Evolutionary conservation across 2,329 filamentous ascomycete species (phyloP), one percentile per base, ranked within the genome.

Genomic region (Sclerotinia sclerotiorum): DNA sequence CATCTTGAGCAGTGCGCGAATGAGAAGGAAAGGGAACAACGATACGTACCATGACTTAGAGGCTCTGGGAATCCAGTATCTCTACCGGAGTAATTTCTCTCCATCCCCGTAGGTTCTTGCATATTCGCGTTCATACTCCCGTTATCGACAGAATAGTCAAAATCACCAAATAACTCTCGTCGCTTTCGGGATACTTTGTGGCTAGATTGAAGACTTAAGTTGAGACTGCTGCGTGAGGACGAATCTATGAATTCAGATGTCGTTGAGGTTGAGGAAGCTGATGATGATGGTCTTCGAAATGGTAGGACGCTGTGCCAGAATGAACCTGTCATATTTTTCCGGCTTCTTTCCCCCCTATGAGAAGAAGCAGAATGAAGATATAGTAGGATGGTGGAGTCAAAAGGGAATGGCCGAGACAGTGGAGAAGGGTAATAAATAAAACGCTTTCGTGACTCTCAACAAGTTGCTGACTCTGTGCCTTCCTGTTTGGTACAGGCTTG

Each of bases 21-120:
- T 27, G 42, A 61, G 17, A 61, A 29, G 24, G 19, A 6, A 24
- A 21, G 44, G 24, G 5, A 35, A 27, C 19, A 27, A 39, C 24
- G n/a, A 64, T 52, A 54, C 71, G 29, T 68, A 77, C 76, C 70
- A 57, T 63, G 62, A 68, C 70, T 71, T 10, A 78, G 70, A 19
- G 77, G 77, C 61, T 78, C 77, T 8, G 73, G 74, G 49, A 78
- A 78, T 17, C 77, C 77, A 11, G 78, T 80, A 6, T 81, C 79
- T n/a, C 78, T 78, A 19, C 49, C 29, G 27, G 27, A 21, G 19
- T 27, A 48, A 24, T 35, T 58, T 10, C 39, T 58, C 48, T 62
- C 60, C 60, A 39, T 39, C 60, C 60, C 60, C 46, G 67, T 46
- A 6, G 67, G 48, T 32, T 73, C 72, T 64, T 74, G 73, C 29